phyloP scores from a whole-genome alignment of 768 basidiomycete species.

The Leucogyrophana mollusca region DNA sequence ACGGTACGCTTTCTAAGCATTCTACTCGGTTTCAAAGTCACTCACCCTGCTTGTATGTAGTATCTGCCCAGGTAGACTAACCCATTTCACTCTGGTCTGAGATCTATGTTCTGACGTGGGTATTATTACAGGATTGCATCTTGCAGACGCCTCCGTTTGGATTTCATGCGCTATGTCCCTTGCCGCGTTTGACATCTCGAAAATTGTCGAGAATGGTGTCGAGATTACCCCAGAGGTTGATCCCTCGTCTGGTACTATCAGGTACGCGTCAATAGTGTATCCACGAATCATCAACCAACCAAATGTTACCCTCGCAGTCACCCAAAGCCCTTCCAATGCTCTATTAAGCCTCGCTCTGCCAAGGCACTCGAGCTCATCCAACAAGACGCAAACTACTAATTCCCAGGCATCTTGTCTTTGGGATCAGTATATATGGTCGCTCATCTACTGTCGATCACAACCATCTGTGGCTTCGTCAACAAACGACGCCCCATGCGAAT shows the following conservation, averaged over 20 bases:
- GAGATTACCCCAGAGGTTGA: slow-evolving; percentile 54
- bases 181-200: slow-evolving; percentile 47
- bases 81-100: slow-evolving; percentile 6
- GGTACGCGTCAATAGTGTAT: slow-evolving; percentile 32
- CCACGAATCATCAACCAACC: slow-evolving; percentile 7
- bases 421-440: not conserved
- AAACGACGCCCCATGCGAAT: not conserved
- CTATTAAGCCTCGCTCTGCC: slow-evolving; percentile 59
- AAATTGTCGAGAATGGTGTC: slow-evolving; percentile 42
- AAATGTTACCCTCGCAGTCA: slow-evolving; percentile 35
- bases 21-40: slow-evolving; percentile 1
- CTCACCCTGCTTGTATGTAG: slow-evolving; percentile 9
- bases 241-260: slow-evolving; percentile 63
- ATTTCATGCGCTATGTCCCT: slow-evolving; percentile 42
- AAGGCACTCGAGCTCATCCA: slow-evolving; percentile 54
- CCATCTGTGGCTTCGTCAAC: not conserved
- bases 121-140: slow-evolving; percentile 40
- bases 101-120: slow-evolving; percentile 6
- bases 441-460: not conserved
- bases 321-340: slow-evolving; percentile 61
- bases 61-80: slow-evolving; percentile 27
- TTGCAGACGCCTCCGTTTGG: slow-evolving; percentile 53
- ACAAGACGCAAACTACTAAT: slow-evolving; percentile 35
- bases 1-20: slow-evolving; percentile 34
- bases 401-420: too few species aligned